These are phyloP conservation scores for Podila verticillata DNA, from an alignment of 192 early-diverging fungal genomes.

Conservation along the genomic window DNA sequence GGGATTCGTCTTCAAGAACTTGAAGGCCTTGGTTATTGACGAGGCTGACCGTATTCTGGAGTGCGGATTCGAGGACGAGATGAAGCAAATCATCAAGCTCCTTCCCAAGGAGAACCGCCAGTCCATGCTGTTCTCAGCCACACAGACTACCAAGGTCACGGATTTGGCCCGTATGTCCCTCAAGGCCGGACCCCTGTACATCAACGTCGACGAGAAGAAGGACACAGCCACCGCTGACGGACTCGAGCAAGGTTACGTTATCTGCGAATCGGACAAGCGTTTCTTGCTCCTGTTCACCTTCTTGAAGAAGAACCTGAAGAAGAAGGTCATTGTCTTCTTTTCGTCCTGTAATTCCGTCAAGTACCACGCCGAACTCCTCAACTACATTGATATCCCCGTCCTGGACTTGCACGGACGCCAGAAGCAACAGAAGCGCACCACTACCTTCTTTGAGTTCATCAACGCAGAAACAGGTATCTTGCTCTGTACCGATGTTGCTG, in stretches of 20 bases:
- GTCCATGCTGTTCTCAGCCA: slow-evolving; percentile 99
- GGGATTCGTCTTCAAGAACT: slow-evolving; percentile 94
- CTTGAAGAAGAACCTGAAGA: slow-evolving; percentile 95
- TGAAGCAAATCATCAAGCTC: slow-evolving; percentile 96
- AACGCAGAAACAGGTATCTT: slow-evolving; percentile 95
- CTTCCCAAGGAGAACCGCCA: slow-evolving; percentile 92
- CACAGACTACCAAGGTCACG: slow-evolving; percentile 98
- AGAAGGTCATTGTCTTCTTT: slow-evolving; percentile 98
- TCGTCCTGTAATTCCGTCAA: slow-evolving; percentile 98
- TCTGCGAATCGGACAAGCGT: slow-evolving; percentile 90
- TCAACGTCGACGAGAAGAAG: slow-evolving; percentile 98
- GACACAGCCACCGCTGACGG: slow-evolving; percentile 95
- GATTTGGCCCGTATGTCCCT: slow-evolving; percentile 98
- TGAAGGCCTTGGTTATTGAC: slow-evolving; percentile 94
- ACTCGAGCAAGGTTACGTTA: slow-evolving; percentile 97
- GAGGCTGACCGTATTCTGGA: slow-evolving; percentile 99
- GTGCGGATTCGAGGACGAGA: slow-evolving; percentile 98
- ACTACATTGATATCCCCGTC: slow-evolving; percentile 99
- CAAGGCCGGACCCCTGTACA: slow-evolving; percentile 95
- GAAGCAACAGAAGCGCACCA: slow-evolving; percentile 98
- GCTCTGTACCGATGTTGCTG: slow-evolving; percentile 97
- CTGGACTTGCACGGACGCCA: slow-evolving; percentile 96
- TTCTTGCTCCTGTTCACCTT: slow-evolving; percentile 99
- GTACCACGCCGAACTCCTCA: slow-evolving; percentile 96
- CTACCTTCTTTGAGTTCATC: slow-evolving; percentile 98